Percentiles rank a stretch among this genome's conserved stretches.
These are phyloP conservation scores for Sphaerobolus stellatus DNA, from an alignment of 1,284 basidiomycete genomes.

Conservation along the genomic window DNA sequence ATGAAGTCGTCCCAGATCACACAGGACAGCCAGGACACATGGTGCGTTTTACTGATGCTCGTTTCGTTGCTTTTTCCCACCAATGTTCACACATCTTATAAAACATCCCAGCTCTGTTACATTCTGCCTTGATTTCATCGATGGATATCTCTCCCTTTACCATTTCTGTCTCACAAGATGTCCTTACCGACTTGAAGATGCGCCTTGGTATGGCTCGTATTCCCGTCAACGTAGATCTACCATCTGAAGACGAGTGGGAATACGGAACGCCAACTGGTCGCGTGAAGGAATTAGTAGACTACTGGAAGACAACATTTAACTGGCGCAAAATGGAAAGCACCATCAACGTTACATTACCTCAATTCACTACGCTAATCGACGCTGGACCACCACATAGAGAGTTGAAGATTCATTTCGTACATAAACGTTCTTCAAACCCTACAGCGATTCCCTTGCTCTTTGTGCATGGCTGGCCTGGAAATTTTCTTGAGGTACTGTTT, in stretches of 20 bases:
- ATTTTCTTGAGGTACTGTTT: not conserved
- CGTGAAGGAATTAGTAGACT: constrained; percentile 1
- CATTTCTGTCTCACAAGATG: no score
- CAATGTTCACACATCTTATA: no score
- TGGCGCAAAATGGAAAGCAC: constrained; percentile 6
- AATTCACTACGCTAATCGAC: constrained; percentile 4
- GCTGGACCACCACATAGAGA: constrained; percentile 3
- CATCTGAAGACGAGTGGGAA: constrained; percentile 9
- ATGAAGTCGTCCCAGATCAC: no score
- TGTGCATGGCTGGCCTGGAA: constrained; percentile 12
- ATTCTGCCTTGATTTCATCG: no score
- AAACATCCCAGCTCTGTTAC: no score
- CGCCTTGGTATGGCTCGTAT: no score
- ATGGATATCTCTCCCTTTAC: no score
- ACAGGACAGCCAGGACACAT: no score
- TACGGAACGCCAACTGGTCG: constrained; percentile 6
- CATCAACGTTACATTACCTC: constrained; percentile 6
- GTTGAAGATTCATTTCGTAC: constrained; percentile 15
- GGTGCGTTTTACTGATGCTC: no score
- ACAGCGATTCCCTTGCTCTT: constrained; percentile 12
- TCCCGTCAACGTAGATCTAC: no score
- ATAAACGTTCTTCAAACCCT: not conserved
- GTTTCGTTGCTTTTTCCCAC: no score
- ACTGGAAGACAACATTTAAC: constrained; percentile 8
- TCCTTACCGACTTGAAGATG: no score